phyloP scores from a whole-genome alignment of 1,139 yeast genomes.

The Arxiozyma slooffiae region DNA sequence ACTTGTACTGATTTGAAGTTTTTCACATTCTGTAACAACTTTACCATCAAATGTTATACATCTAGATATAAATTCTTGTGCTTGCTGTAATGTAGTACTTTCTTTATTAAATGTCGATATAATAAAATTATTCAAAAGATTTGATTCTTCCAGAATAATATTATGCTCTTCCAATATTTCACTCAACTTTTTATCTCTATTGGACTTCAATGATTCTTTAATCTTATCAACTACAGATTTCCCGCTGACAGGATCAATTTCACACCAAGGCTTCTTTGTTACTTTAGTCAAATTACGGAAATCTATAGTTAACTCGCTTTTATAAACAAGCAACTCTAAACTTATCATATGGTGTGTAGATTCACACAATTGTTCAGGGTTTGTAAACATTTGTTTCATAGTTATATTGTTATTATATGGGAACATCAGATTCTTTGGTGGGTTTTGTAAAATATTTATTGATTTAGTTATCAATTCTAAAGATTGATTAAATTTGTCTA shows the following conservation, averaged over 20 bases:
- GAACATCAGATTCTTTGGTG: slow-evolving; percentile 25
- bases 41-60: slow-evolving; percentile 34
- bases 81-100: slow-evolving; percentile 25
- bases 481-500: slow-evolving; percentile 13
- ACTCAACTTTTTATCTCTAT: slow-evolving; percentile 17
- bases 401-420: slow-evolving; percentile 24
- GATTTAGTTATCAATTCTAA: slow-evolving; percentile 18
- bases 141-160: slow-evolving; percentile 25
- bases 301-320: slow-evolving; percentile 26
- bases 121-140: slow-evolving; percentile 19
- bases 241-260: slow-evolving; percentile 26
- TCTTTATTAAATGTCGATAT: slow-evolving; percentile 20
- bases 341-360: slow-evolving; percentile 24
- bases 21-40: slow-evolving; percentile 36
- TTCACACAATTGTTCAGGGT: slow-evolving; percentile 16
- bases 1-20: slow-evolving; percentile 35
- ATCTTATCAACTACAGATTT: slow-evolving; percentile 26
- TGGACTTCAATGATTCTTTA: slow-evolving; percentile 19
- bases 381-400: slow-evolving; percentile 22
- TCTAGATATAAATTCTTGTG: slow-evolving; percentile 30
- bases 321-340: slow-evolving; percentile 24
- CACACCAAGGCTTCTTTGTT: slow-evolving; percentile 33
- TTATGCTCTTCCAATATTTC: slow-evolving; percentile 18
- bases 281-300: slow-evolving; percentile 24
- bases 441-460: slow-evolving; percentile 25